These are phyloP conservation scores for Podila clonocystis DNA, from an alignment of 192 early-diverging fungal genomes.

Conservation along the genomic window DNA sequence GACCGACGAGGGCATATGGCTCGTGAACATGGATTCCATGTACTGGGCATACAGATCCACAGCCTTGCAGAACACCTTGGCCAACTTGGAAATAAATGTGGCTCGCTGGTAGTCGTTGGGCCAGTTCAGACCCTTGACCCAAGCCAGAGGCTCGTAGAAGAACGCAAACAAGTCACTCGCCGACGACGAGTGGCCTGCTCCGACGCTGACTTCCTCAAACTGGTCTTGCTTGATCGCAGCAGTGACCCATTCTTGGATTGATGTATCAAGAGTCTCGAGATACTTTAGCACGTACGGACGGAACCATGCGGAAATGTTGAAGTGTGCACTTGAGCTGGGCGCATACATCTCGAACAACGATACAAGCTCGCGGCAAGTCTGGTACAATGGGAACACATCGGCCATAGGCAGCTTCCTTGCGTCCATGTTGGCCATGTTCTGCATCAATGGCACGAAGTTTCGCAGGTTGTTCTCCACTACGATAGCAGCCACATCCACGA, in stretches of 20 bases:
- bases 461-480: slow-evolving; percentile 61
- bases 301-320: slow-evolving; percentile 81
- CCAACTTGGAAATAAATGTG: slow-evolving; percentile 70
- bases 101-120: slow-evolving; percentile 68
- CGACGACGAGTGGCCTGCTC: slow-evolving; percentile 74
- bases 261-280: slow-evolving; percentile 67
- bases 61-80: slow-evolving; percentile 70
- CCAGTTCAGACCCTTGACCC: slow-evolving; percentile 74
- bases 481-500: slow-evolving; percentile 54
- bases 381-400: slow-evolving; percentile 64
- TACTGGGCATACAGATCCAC: slow-evolving; percentile 68
- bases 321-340: slow-evolving; percentile 53
- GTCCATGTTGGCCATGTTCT: slow-evolving; percentile 62
- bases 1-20: slow-evolving; percentile 50
- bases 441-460: slow-evolving; percentile 64
- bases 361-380: slow-evolving; percentile 58
- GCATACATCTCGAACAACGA: slow-evolving; percentile 59
- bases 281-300: slow-evolving; percentile 73
- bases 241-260: slow-evolving; percentile 77
- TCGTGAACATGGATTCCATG: slow-evolving; percentile 58
- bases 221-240: slow-evolving; percentile 74
- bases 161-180: slow-evolving; percentile 84
- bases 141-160: slow-evolving; percentile 77
- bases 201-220: slow-evolving; percentile 64
- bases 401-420: slow-evolving; percentile 56